These are phyloP conservation scores for Thermoascus crustaceus DNA, from an alignment of 2,329 filamentous ascomycete species.

Conservation along the genomic window DNA sequence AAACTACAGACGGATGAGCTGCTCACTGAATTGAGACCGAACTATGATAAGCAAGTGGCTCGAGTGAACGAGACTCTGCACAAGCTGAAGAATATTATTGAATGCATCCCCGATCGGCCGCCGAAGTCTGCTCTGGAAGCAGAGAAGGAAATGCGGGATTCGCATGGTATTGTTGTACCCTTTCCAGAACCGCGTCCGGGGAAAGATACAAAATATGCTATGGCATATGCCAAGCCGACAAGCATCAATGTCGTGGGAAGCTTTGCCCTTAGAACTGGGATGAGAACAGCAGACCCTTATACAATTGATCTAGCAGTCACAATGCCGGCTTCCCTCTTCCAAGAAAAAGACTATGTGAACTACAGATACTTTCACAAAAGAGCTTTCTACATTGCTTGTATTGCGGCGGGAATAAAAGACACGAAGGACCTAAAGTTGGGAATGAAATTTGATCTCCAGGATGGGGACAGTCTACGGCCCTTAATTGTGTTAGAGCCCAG, in stretches of 20 bases:
- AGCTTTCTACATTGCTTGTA: constrained; percentile 79
- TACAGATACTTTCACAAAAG: constrained; percentile 91
- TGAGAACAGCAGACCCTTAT: constrained; percentile 47
- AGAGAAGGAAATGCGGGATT: constrained; percentile 57
- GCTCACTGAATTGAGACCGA: constrained; percentile 48
- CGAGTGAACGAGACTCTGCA: constrained; percentile 48
- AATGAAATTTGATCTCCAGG: constrained; percentile 56
- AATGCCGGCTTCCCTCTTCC: constrained; percentile 72
- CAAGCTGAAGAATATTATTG: constrained; percentile 49
- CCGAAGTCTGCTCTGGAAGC: constrained; percentile 55
- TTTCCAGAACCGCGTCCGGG: constrained; percentile 74
- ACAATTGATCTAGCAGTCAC: constrained; percentile 76
- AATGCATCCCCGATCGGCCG: constrained; percentile 45
- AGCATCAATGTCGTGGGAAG: constrained; percentile 85
- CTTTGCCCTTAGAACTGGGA: constrained; percentile 68
- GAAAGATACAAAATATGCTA: constrained; percentile 70
- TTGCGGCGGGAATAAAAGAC: constrained; percentile 62
- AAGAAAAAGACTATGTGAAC: constrained; percentile 91
- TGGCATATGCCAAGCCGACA: constrained; percentile 66
- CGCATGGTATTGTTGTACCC: constrained; percentile 63
- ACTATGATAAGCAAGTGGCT: constrained; percentile 49
- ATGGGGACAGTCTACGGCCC: constrained; percentile 70
- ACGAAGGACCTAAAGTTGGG: constrained; percentile 47
- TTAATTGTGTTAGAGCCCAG: constrained; percentile 46
- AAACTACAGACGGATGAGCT: constrained; percentile 61